Conservation (phyloP, 1,284 basidiomycete genomes). For the Athelia psychrophila region DNA sequence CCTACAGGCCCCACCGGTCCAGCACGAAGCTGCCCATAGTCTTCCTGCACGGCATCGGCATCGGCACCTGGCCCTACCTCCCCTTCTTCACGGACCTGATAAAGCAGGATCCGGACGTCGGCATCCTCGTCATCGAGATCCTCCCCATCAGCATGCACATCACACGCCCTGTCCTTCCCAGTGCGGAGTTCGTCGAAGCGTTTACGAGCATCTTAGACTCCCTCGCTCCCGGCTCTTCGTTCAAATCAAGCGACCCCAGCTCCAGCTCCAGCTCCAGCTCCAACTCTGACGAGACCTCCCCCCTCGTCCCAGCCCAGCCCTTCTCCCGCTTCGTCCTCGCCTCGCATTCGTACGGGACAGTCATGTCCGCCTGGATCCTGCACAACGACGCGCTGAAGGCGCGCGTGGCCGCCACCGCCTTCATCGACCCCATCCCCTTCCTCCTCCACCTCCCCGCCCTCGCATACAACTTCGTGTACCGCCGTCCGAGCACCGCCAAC, state of each 20-base stretch:
- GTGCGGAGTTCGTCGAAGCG: conserved; percentile 31
- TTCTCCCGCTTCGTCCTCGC: conserved; percentile 43
- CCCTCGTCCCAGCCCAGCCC: no score
- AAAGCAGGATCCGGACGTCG: conserved; percentile 40
- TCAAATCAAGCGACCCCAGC: no score
- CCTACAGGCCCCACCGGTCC: conserved; percentile 57
- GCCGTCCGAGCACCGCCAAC: conserved; percentile 46
- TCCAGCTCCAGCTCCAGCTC: no score
- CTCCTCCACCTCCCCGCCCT: conserved; percentile 58
- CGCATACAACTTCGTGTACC: conserved; percentile 66
- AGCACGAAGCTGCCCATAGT: conserved; percentile 46
- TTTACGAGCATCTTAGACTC: conserved; percentile 40
- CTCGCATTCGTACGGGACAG: conserved; percentile 65
- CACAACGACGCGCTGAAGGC: conserved; percentile 14
- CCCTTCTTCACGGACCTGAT: conserved; percentile 44
- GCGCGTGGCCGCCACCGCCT: conserved; percentile 37
- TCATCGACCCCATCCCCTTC: conserved; percentile 65
- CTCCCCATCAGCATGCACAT: conserved; percentile 61
- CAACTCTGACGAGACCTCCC: no score
- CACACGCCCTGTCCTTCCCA: conserved; percentile 40
- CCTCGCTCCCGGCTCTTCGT: no score
- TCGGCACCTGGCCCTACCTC: conserved; percentile 57
- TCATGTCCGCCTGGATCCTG: conserved; percentile 46
- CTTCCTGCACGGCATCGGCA: conserved; percentile 67
- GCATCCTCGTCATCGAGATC: conserved; percentile 57